Evolutionary conservation across 192 early-diverging fungal species (phyloP).

Genomic region (Coemansia sp.): DNA sequence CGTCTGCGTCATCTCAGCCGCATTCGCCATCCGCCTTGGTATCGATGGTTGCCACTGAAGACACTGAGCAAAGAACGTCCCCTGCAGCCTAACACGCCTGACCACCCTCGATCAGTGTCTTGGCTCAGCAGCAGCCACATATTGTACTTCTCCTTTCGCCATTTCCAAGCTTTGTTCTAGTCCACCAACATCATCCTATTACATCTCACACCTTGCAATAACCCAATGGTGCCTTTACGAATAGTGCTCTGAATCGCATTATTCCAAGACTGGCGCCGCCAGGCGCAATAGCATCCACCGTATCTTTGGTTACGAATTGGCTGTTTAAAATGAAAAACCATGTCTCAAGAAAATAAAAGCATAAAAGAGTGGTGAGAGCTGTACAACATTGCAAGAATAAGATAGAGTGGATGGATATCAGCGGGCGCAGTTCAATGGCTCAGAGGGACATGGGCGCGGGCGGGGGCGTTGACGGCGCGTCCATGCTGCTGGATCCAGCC

Average conservation of each 20-base stretch:
- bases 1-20: background rate
- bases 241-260: too few relatives aligned
- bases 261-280: too few relatives aligned
- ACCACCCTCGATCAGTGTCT: background rate
- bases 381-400: conserved; percentile 22
- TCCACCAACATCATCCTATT: background rate
- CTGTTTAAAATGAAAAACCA: too few relatives aligned
- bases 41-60: background rate
- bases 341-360: background rate
- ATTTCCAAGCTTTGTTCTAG: background rate
- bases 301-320: too few relatives aligned
- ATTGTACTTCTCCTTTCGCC: background rate
- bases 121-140: background rate
- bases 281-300: too few relatives aligned
- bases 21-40: background rate
- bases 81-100: background rate
- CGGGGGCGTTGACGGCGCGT: conserved; percentile 14
- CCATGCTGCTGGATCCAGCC: conserved; percentile 4
- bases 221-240: background rate
- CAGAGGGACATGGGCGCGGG: conserved; percentile 7
- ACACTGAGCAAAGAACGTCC: conserved; percentile 9
- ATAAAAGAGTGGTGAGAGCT: conserved; percentile 3
- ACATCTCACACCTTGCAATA: background rate
- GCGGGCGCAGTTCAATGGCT: too few relatives aligned
- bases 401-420: background rate